Base-by-base conservation (phyloP, 2,329 filamentous ascomycete species). In the Pseudogymnoascus sp. region DNA sequence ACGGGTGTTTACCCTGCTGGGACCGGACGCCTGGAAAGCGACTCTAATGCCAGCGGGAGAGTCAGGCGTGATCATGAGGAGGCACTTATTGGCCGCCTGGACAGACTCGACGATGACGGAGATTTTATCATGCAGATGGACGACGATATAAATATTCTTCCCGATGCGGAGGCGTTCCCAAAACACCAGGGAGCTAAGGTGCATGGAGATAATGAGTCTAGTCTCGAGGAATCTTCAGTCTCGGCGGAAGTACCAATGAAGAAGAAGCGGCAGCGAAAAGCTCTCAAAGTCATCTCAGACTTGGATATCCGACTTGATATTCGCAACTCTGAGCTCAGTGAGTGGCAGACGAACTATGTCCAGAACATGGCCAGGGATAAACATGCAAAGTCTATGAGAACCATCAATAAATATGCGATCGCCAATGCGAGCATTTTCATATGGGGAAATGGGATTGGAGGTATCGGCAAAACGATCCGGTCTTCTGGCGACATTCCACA, bases 361-460 rank as follows among this genome's bases (percentile, higher is more conserved):
- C 68, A 76, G 10, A 88, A 86, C 66, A 92, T 90, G 84, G 76
- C 73, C 0, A 73, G 75, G 11, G 79, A 78, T 7, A 69, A 70
- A 6, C 76, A 73, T 31, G 70, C 76, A 19, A 86, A 83, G 66
- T 67, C 74, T 4, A 70, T 75, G 5, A 75, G 78, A 35, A 78
- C 75, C 59, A 69, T 75, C 12, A 66, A 73, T 11, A 71, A 73
- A 0, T 75, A 81, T 43, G 84, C 85, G 2, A 89, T 84, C 73
- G 84, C 82, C 70, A 88, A 88, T 64, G 87, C 86, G 0, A 79
- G 80, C 10, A 79, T 81, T 68, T 89, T 83, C 78, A 79, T 89
- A 3, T 79, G 83, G 64, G 83, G 82, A 4, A 71, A 76, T 59
- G 85, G 85, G 6, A 76, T 88, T 53, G 83, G 81, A 43, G 78